These are phyloP conservation scores for Emmonsia crescens DNA, from an alignment of 2,329 filamentous ascomycete genomes.

Conservation along the genomic window DNA sequence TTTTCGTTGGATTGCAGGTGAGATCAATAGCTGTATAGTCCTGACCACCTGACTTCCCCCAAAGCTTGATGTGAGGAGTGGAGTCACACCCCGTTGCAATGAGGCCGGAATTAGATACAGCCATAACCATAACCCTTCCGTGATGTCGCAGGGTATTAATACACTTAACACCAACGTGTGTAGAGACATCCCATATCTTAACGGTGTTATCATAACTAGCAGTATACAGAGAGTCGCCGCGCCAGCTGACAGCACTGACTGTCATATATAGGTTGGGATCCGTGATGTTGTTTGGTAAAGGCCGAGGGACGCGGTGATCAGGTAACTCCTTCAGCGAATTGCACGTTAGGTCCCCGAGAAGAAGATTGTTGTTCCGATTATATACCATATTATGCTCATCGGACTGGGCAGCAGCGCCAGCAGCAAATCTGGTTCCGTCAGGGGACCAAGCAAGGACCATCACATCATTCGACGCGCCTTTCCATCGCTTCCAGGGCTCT, in stretches of 20 bases:
- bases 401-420: constrained; percentile 46
- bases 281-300: constrained; percentile 38
- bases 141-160: constrained; percentile 33
- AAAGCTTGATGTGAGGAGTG: constrained; percentile 27
- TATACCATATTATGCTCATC: constrained; percentile 50
- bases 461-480: constrained; percentile 49
- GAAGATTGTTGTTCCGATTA: constrained; percentile 47
- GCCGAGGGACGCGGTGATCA: constrained; percentile 40
- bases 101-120: constrained; percentile 29
- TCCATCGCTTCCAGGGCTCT: constrained; percentile 39
- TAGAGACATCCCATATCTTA: constrained; percentile 44
- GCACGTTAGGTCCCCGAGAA: constrained; percentile 39
- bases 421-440: constrained; percentile 44
- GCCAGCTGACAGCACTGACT: constrained; percentile 46
- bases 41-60: constrained; percentile 17
- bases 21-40: constrained; percentile 19
- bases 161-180: constrained; percentile 20
- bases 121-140: constrained; percentile 42
- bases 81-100: constrained; percentile 40
- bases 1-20: constrained; percentile 13
- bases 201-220: constrained; percentile 46
- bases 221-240: constrained; percentile 39
- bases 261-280: constrained; percentile 47
- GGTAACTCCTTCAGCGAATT: constrained; percentile 42
- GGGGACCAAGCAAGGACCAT: constrained; percentile 46